phyloP scores from a whole-genome alignment of 768 basidiomycete species.

The Lactifluus echinatus region DNA sequence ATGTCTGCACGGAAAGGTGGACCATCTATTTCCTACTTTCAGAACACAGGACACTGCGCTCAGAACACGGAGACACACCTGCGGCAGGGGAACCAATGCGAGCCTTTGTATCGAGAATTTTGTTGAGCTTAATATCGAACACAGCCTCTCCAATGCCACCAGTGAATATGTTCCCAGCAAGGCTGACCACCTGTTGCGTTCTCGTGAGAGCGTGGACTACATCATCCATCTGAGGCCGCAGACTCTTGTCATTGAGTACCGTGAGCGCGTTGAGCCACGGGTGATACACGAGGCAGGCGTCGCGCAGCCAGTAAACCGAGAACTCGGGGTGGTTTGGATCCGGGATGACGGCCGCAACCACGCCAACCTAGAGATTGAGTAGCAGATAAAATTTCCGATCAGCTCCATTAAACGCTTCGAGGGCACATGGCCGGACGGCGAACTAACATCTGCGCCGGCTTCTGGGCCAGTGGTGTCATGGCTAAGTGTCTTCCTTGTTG shows the following conservation, averaged over 20 bases:
- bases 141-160: conserved; percentile 13
- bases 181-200: conserved; percentile 9
- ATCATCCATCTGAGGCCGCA: conserved; percentile 10
- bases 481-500: not conserved
- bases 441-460: conserved; percentile 14
- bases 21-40: conserved; percentile 1
- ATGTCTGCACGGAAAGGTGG: conserved; percentile 7
- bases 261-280: conserved; percentile 17
- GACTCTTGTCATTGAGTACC: conserved; percentile 1
- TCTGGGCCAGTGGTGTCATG: conserved; percentile 15
- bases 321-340: conserved; percentile 2
- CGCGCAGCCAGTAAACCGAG: conserved; percentile 10
- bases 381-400: not conserved
- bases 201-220: conserved; percentile 10
- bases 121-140: conserved; percentile 5
- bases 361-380: conserved; percentile 1
- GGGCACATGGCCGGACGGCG: not conserved
- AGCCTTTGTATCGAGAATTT: not conserved
- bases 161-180: conserved; percentile 15
- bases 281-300: conserved; percentile 14
- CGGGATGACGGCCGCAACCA: not conserved
- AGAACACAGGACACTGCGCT: not conserved
- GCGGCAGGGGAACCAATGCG: conserved; percentile 15
- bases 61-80: not conserved
- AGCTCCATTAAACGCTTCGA: not conserved